Conservation (phyloP, 106 monocot species). For the Dendrobium officinale region DNA sequence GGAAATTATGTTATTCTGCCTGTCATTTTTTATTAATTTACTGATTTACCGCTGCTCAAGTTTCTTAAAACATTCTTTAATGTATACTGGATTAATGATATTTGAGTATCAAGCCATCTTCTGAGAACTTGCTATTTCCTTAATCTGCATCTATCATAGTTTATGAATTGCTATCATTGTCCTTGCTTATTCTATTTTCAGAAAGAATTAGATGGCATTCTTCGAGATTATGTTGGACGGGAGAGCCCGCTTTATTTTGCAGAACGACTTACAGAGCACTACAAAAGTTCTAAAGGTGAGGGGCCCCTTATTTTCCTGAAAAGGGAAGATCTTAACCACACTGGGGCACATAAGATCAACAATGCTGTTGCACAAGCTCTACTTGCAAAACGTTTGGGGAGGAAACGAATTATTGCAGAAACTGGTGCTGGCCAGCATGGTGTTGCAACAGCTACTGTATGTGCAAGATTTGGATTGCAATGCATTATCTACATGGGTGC, state of each 20-base stretch:
- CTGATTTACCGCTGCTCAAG: not conserved
- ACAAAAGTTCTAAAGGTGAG: constrained; percentile 37
- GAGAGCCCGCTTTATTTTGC: constrained; percentile 76
- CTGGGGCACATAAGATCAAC: constrained; percentile 71
- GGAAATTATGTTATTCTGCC: not conserved
- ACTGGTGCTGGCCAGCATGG: constrained; percentile 87
- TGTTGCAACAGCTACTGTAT: constrained; percentile 71
- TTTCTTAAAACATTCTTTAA: not conserved
- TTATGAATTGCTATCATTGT: not conserved
- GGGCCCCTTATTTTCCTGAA: constrained; percentile 59
- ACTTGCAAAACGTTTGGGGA: constrained; percentile 47
- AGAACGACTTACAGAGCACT: constrained; percentile 51
- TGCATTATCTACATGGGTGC: constrained; percentile 79
- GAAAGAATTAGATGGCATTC: constrained; percentile 53
- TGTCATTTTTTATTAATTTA: not conserved
- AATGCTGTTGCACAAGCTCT: constrained; percentile 60
- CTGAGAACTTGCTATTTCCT: not conserved
- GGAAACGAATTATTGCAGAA: constrained; percentile 68
- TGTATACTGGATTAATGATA: not conserved
- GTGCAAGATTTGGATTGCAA: constrained; percentile 60
- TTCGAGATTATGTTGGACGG: constrained; percentile 59
- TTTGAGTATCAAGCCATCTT: not conserved
- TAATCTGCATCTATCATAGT: no score
- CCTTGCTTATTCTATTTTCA: constrained; percentile 10
- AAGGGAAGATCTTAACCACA: constrained; percentile 71